Conservation (phyloP, 176 grass and related monocot genomes). For the Rhynchospora tenuis region DNA sequence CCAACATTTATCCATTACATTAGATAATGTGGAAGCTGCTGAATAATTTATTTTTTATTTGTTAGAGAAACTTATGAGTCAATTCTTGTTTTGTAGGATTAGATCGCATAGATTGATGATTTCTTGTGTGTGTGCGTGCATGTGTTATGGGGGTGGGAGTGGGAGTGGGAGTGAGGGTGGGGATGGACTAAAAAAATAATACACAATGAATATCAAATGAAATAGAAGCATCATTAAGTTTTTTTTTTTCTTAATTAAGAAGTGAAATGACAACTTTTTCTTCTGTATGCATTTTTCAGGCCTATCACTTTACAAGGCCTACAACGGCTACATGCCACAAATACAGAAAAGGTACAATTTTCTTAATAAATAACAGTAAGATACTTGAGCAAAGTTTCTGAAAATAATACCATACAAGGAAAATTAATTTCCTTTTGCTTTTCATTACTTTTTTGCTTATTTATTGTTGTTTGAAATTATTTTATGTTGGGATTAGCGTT, state of each 20-base stretch:
- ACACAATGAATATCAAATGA: neutral
- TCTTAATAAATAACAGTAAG: neutral
- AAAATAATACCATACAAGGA: neutral
- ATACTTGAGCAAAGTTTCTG: constrained; percentile 10
- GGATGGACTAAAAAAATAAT: neutral
- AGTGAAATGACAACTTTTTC: neutral
- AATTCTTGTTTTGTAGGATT: neutral
- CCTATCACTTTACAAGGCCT: constrained; percentile 41
- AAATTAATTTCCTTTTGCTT: neutral
- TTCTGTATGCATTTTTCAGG: constrained; percentile 31
- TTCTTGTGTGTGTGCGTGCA: neutral
- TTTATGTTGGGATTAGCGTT: neutral
- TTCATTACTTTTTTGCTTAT: constrained; percentile 1
- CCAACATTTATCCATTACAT: neutral
- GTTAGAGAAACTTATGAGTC: neutral
- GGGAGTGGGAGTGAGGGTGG: neutral
- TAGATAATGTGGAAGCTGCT: neutral
- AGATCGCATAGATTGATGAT: neutral
- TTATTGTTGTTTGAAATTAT: neutral
- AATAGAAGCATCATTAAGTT: neutral
- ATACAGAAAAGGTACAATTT: constrained; percentile 56
- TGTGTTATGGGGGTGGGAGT: neutral
- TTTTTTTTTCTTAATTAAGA: too few relatives aligned
- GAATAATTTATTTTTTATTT: neutral
- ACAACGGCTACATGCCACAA: constrained; percentile 45